These are phyloP conservation scores for Microdochium bolleyi DNA, from an alignment of 2,329 filamentous ascomycete genomes.

Conservation along the genomic window DNA sequence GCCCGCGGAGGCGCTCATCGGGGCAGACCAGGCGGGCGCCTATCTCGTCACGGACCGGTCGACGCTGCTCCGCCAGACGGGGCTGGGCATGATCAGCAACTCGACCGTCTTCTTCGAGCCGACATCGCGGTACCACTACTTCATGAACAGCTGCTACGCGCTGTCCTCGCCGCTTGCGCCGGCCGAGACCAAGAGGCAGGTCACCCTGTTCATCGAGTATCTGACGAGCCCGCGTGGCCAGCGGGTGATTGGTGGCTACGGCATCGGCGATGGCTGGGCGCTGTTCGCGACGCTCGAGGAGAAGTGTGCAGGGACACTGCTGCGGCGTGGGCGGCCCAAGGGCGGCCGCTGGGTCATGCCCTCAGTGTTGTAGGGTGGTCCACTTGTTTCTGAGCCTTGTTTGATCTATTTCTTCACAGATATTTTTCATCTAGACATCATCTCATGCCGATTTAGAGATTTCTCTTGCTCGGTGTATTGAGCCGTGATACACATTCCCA, in stretches of 20 bases:
- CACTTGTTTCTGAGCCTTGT: neutral
- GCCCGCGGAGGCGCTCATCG: conserved; percentile 3
- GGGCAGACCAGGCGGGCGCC: conserved; percentile 1
- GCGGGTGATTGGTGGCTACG: neutral
- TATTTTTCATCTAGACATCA: too few relatives aligned
- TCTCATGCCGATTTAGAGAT: too few relatives aligned
- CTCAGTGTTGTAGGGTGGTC: neutral
- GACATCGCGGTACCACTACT: neutral
- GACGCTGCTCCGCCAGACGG: conserved; percentile 5
- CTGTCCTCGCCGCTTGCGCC: conserved; percentile 1
- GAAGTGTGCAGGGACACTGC: neutral
- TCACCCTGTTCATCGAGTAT: conserved; percentile 2
- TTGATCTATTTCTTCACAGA: too few relatives aligned
- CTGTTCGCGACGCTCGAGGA: neutral
- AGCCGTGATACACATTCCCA: too few relatives aligned
- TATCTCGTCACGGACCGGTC: conserved; percentile 7
- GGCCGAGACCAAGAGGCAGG: neutral
- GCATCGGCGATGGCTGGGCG: neutral
- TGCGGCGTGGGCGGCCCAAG: neutral
- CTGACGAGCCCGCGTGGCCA: neutral
- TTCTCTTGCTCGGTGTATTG: too few relatives aligned
- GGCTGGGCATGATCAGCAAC: conserved; percentile 1
- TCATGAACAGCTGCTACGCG: conserved; percentile 6
- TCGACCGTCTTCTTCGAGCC: conserved; percentile 5
- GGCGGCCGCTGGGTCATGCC: neutral